A percentile compares a stretch with the other conserved stretches of the same genome.
These are phyloP conservation scores for Macrotyloma uniflorum DNA, from an alignment of 306 rosid genomes.

Conservation along the genomic window DNA sequence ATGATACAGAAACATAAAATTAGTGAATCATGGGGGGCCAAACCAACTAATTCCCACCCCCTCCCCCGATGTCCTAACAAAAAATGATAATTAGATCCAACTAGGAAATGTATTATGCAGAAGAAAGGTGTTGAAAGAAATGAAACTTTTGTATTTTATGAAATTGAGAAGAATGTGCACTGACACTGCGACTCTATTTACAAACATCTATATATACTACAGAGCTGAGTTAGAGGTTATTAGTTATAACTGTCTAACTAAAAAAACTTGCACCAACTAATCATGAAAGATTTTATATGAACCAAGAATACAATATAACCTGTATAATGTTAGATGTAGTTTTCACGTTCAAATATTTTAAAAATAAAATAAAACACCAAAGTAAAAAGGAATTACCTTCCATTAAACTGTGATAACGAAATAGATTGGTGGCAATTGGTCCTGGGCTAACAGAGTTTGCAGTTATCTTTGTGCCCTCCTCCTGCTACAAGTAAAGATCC, in stretches of 20 bases:
- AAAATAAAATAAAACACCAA: neutral
- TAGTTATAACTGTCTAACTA: no score
- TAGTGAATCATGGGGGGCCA: neutral
- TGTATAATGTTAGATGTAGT: neutral
- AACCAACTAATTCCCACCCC: no score
- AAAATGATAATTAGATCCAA: no score
- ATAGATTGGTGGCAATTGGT: conserved; percentile 55
- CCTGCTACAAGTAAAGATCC: conserved; percentile 39
- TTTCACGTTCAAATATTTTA: neutral
- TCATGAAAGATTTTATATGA: neutral
- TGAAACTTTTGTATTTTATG: no score
- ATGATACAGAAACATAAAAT: neutral
- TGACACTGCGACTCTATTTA: no score
- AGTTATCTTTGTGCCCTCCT: conserved; percentile 53
- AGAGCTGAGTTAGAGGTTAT: no score
- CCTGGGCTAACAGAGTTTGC: conserved; percentile 70
- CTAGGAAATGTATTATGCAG: no score
- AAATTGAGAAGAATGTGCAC: no score
- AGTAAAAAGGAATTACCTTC: conserved; percentile 42
- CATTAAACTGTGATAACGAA: conserved; percentile 45
- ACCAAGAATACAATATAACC: neutral
- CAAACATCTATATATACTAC: no score
- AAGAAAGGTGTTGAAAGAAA: no score
- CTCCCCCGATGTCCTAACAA: no score
- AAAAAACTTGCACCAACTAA: no score